Evolutionary conservation across 129 eudicot genomes (phyloP), one percentile per base, ranked within the genome.

Genomic region (Tagetes patula): DNA sequence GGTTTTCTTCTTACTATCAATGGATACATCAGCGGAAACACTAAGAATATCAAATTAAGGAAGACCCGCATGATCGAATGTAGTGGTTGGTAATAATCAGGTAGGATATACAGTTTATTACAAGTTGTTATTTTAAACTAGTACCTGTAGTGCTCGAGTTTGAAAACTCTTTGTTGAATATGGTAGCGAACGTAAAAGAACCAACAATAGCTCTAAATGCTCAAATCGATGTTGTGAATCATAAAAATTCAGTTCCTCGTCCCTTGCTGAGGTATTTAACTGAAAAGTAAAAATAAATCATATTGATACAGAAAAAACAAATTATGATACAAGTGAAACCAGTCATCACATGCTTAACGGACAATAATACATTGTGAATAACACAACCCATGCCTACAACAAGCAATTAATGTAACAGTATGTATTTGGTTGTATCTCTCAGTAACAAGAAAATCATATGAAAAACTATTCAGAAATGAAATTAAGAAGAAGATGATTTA

Each of bases 141-240:
- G 61, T 70, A 92, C 98, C 98, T 92, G 96, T 37, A 92, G 53
- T 72, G 96, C 98, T 73, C 89, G 89, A 74, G 74, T 82, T 84
- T 92, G 95, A 79, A 89, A 80, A 73, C 62, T 67, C 59, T 67
- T 78, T n/a, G 88, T 63, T 80, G 96, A 89, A 87, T 70, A 87
- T 33, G 98, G 95, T 70, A 92, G 90, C 42, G 98, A 87, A 48
- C 88, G 91, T 73, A 92, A 76, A 72, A 92, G 96, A 79, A 89
- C 90, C 84, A 84, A 76, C 73, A 92, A 79, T 75, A 92, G 83
- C 75, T 89, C 84, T 56, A 87, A 54, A 86, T 92, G 95, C 79
- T 89, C 92, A 78, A 92, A 92, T 49, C 90, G 98, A 55, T 87
- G 92, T 34, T 89, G 90, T 42, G 98, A 77, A 80, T 92, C 96